A percentile compares a stretch with the other conserved stretches of the same genome.
These are phyloP conservation scores for Jacaranda copaia DNA, from an alignment of 257 asterid species.

Conservation along the genomic window DNA sequence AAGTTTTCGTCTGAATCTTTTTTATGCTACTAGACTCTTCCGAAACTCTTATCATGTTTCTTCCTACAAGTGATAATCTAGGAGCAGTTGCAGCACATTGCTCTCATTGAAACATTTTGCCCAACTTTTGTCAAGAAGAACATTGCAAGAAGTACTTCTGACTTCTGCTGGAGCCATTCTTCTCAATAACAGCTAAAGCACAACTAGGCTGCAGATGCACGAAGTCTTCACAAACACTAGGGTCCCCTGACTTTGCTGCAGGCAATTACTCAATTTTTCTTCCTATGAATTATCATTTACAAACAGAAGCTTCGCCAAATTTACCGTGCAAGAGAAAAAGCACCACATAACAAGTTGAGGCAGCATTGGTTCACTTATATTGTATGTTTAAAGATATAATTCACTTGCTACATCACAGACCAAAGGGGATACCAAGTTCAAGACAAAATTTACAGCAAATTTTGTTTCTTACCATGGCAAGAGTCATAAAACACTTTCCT, in stretches of 20 bases:
- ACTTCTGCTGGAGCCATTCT: no score
- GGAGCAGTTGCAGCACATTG: no score
- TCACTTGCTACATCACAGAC: slow-evolving; percentile 8
- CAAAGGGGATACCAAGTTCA: slow-evolving; percentile 9
- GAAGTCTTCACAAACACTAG: not conserved
- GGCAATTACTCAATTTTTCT: not conserved
- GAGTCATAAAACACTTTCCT: not conserved
- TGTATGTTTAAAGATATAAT: not conserved
- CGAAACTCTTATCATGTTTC: no score
- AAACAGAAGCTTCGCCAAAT: not conserved
- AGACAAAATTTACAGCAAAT: not conserved
- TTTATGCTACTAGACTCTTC: no score
- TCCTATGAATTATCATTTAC: not conserved
- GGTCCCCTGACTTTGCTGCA: not conserved
- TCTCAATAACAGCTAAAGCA: no score
- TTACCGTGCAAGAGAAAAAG: not conserved
- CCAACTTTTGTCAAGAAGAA: no score
- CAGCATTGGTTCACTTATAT: not conserved
- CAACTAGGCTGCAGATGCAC: no score
- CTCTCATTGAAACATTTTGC: no score
- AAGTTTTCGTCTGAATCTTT: no score
- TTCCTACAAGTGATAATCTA: no score
- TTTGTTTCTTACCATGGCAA: slow-evolving; percentile 14
- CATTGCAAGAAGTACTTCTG: no score
- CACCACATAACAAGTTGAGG: not conserved